phyloP scores from a whole-genome alignment of 345 rosid species.

The Hevea brasiliensis region DNA sequence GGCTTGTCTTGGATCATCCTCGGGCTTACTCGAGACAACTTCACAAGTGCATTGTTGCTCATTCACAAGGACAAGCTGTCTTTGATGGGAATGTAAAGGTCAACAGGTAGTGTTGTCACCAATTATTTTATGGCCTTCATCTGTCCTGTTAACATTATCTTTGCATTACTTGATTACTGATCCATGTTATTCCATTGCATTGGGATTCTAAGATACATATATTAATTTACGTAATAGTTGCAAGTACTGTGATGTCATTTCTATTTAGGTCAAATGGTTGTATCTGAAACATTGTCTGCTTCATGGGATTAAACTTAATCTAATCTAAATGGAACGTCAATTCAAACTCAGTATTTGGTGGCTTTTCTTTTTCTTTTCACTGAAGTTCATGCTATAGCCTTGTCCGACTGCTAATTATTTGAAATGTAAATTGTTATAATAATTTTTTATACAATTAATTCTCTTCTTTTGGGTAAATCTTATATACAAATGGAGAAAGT shows the following conservation, averaged over 20 bases:
- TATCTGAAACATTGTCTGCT: neutral
- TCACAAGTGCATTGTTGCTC: slow-evolving; percentile 93
- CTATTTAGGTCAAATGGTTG: neutral
- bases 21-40: slow-evolving; percentile 74
- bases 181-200: neutral
- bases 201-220: neutral
- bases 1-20: slow-evolving; percentile 85
- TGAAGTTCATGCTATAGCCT: neutral
- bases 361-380: slow-evolving; percentile 8
- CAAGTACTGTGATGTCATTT: neutral
- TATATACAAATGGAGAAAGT: neutral
- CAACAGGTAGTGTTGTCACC: slow-evolving; percentile 54
- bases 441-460: neutral
- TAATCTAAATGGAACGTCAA: neutral
- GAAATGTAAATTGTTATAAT: neutral
- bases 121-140: neutral
- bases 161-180: neutral
- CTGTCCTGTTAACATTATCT: neutral
- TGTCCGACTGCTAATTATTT: neutral
- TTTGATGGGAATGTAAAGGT: slow-evolving; percentile 89
- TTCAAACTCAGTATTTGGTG: neutral
- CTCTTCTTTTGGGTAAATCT: neutral
- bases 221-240: neutral
- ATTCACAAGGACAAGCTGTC: slow-evolving; percentile 87
- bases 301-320: neutral